These are phyloP conservation scores for Magnaporthiopsis rhizophila DNA, from an alignment of 2,329 filamentous ascomycete species.

Conservation along the genomic window DNA sequence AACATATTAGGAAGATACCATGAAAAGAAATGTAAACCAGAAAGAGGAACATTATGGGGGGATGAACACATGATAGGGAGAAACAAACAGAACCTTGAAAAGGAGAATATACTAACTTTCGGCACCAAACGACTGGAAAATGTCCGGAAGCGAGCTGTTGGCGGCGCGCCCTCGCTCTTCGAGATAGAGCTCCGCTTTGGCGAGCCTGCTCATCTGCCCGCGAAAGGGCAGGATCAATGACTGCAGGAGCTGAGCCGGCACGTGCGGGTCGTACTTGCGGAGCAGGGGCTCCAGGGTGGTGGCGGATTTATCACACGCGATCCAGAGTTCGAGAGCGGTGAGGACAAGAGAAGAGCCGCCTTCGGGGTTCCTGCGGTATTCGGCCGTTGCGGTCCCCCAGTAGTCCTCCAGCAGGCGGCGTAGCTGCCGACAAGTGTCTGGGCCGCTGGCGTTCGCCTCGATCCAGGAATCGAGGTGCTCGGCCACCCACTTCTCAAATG, in stretches of 20 bases:
- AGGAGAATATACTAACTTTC: background rate
- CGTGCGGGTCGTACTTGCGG: conserved; percentile 34
- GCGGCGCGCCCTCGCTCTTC: conserved; percentile 19
- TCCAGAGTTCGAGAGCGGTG: conserved; percentile 49
- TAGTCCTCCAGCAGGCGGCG: conserved; percentile 25
- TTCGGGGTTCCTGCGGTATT: conserved; percentile 35
- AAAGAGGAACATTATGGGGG: too few relatives aligned
- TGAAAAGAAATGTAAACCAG: too few relatives aligned
- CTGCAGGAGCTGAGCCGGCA: conserved; percentile 31
- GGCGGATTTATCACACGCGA: conserved; percentile 43
- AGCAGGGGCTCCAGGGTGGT: conserved; percentile 31
- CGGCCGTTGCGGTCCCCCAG: conserved; percentile 14
- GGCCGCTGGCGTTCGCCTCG: conserved; percentile 14
- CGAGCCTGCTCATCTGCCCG: conserved; percentile 37
- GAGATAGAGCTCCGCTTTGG: conserved; percentile 39
- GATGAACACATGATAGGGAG: too few relatives aligned
- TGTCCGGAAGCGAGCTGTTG: conserved; percentile 12
- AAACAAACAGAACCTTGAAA: too few relatives aligned
- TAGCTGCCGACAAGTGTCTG: conserved; percentile 22
- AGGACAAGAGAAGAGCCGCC: conserved; percentile 46
- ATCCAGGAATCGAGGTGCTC: conserved; percentile 31
- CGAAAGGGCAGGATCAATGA: conserved; percentile 35
- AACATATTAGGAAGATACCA: too few relatives aligned
- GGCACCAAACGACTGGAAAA: conserved; percentile 29
- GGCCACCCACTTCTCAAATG: conserved; percentile 43